These are phyloP conservation scores for Tephrocybe sp. DNA, from an alignment of 768 basidiomycete species.

Conservation along the genomic window DNA sequence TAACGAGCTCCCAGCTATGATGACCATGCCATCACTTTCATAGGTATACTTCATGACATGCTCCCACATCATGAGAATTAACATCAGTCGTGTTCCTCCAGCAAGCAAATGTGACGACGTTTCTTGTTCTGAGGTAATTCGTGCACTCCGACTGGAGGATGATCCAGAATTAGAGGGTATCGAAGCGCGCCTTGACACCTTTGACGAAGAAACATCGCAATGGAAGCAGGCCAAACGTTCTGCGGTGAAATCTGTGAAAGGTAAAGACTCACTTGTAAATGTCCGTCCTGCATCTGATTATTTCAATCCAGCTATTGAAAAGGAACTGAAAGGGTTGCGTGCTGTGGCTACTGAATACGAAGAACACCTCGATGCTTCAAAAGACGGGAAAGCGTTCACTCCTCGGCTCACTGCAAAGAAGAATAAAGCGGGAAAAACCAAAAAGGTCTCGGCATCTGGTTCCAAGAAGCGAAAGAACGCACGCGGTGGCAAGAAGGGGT, in stretches of 20 bases:
- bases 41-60: conserved; percentile 42
- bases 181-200: conserved; percentile 41
- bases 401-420: conserved; percentile 38
- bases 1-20: conserved; percentile 43
- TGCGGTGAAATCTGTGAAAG: conserved; percentile 40
- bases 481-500: conserved; percentile 36
- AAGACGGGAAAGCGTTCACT: conserved; percentile 43
- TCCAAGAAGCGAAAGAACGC: conserved; percentile 54
- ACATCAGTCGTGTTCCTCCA: conserved; percentile 21
- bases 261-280: conserved; percentile 25
- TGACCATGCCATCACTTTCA: conserved; percentile 59
- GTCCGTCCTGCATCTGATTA: not conserved
- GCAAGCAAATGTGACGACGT: conserved; percentile 68
- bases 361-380: conserved; percentile 45
- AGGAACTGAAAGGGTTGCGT: conserved; percentile 37
- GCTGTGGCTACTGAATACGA: conserved; percentile 38
- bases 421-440: not conserved
- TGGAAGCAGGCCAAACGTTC: conserved; percentile 41
- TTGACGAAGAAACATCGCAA: conserved; percentile 33
- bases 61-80: too few relatives aligned
- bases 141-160: conserved; percentile 48
- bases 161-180: conserved; percentile 53
- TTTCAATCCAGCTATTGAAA: conserved; percentile 34
- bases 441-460: conserved; percentile 12
- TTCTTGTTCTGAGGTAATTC: conserved; percentile 57